phyloP scores from a whole-genome alignment of 495 filamentous ascomycete genomes.

The Rhypophila decipiens region DNA sequence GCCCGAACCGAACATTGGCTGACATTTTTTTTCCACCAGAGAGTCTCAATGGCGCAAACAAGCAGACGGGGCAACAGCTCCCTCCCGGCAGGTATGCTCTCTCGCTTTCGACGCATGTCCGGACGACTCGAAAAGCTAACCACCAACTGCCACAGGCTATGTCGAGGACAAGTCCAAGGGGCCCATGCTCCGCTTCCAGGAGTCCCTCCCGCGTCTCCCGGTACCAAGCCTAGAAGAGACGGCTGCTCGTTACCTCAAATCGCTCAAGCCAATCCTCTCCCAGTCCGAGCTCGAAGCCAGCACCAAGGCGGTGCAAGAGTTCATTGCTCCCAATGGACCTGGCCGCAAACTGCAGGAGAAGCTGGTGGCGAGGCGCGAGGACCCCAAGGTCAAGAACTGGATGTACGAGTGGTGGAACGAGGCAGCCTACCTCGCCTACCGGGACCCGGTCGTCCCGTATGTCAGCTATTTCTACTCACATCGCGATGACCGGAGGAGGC shows the following conservation, averaged over 20 bases:
- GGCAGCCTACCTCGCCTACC: conserved; percentile 82
- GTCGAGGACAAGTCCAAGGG: conserved; percentile 87
- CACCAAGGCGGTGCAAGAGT: conserved; percentile 74
- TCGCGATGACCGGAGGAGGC: conserved; percentile 81
- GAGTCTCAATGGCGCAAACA: conserved; percentile 45
- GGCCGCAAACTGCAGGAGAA: conserved; percentile 86
- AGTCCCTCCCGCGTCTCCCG: conserved; percentile 84
- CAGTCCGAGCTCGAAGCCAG: conserved; percentile 67
- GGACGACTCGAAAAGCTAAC: background rate
- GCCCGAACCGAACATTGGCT: background rate
- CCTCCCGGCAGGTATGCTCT: conserved; percentile 50
- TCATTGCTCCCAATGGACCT: conserved; percentile 72
- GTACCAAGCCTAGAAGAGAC: conserved; percentile 95
- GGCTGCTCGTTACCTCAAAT: conserved; percentile 82
- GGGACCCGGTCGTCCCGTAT: conserved; percentile 95
- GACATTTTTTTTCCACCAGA: conserved; percentile 19
- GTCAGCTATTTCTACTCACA: conserved; percentile 99
- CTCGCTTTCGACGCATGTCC: conserved; percentile 7
- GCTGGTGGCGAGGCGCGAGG: conserved; percentile 70
- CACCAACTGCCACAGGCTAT: conserved; percentile 55
- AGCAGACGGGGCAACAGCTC: conserved; percentile 52
- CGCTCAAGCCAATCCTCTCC: conserved; percentile 75
- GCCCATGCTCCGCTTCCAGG: conserved; percentile 91
- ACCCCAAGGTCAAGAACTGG: conserved; percentile 90
- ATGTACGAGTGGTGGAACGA: conserved; percentile 97